Evolutionary conservation across 805 yeast genomes (phyloP).

Genomic region (Candida oleophila): DNA sequence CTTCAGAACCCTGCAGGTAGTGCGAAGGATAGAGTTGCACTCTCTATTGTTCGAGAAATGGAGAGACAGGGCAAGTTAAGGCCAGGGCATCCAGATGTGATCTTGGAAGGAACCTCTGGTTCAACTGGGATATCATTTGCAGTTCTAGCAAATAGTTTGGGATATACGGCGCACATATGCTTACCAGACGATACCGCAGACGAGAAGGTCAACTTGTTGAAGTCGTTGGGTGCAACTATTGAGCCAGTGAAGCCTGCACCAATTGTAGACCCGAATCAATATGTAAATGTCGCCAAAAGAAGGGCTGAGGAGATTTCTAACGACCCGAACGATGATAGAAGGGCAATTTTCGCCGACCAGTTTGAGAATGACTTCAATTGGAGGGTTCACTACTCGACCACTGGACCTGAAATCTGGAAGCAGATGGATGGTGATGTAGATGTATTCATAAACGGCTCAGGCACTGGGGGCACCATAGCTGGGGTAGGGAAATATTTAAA

Average conservation of each 20-base stretch:
- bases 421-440: slow-evolving; percentile 70
- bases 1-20: slow-evolving; percentile 90
- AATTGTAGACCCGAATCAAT: slow-evolving; percentile 89
- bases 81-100: slow-evolving; percentile 64
- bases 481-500: slow-evolving; percentile 82
- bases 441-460: slow-evolving; percentile 86
- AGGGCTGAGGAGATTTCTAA: slow-evolving; percentile 55
- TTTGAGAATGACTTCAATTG: slow-evolving; percentile 93
- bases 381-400: slow-evolving; percentile 74
- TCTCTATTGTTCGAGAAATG: slow-evolving; percentile 72
- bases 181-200: slow-evolving; percentile 89
- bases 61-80: slow-evolving; percentile 57
- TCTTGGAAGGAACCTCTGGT: slow-evolving; percentile 95
- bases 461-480: slow-evolving; percentile 97
- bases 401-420: slow-evolving; percentile 89
- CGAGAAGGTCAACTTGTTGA: slow-evolving; percentile 74
- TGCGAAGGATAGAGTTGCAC: slow-evolving; percentile 92
- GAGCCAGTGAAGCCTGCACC: slow-evolving; percentile 92
- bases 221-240: slow-evolving; percentile 75
- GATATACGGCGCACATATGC: slow-evolving; percentile 90
- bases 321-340: slow-evolving; percentile 33
- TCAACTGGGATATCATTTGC: slow-evolving; percentile 96
- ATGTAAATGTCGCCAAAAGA: slow-evolving; percentile 80
- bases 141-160: slow-evolving; percentile 81
- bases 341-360: slow-evolving; percentile 90